Evolutionary conservation across 306 rosid species (phyloP).

Genomic region (Vigna reflexopilosa): DNA sequence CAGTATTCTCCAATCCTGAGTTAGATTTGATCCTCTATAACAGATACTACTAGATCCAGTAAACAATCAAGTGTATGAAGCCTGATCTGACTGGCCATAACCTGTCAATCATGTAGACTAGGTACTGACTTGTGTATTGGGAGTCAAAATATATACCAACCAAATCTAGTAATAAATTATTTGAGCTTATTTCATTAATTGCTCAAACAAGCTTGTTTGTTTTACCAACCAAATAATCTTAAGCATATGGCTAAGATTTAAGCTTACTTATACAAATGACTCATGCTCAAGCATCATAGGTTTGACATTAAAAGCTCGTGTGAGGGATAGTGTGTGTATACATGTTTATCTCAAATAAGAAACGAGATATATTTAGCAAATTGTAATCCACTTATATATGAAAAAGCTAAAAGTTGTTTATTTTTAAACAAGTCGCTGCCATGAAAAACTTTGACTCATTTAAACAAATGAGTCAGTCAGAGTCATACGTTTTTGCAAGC

Average conservation of each 20-base stretch:
- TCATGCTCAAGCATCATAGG: neutral
- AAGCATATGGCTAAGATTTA: neutral
- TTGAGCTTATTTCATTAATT: neutral
- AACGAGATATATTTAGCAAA: neutral
- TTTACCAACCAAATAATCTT: neutral
- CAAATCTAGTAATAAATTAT: neutral
- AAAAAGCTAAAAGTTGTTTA: neutral
- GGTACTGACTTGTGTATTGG: neutral
- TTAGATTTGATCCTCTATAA: neutral
- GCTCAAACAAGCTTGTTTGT: neutral
- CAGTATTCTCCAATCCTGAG: neutral
- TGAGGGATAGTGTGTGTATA: neutral
- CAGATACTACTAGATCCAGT: conserved; percentile 26
- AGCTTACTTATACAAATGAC: neutral
- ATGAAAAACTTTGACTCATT: neutral
- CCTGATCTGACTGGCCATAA: conserved; percentile 20
- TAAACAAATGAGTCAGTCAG: neutral
- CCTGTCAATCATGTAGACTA: neutral
- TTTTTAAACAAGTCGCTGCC: neutral
- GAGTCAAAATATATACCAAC: neutral
- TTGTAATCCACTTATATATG: neutral
- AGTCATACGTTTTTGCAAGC: neutral
- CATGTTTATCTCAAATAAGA: neutral
- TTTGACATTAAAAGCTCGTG: neutral
- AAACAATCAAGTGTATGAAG: conserved; percentile 16